Percentiles rank a stretch among this genome's conserved stretches.
phyloP scores from a whole-genome alignment of 148 eudicot species.

The Amaranthus cruentus region DNA sequence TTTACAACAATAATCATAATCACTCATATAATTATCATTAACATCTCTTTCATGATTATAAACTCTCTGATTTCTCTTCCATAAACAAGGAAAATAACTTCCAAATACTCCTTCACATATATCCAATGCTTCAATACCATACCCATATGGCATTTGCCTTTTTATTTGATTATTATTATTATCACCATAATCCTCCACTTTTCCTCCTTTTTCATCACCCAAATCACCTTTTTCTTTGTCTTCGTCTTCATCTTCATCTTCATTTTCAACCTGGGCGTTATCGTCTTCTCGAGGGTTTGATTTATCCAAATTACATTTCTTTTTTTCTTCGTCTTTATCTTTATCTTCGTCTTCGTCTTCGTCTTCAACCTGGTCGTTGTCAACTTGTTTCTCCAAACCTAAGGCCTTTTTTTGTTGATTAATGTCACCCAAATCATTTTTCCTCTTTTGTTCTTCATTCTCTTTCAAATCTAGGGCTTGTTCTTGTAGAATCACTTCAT shows the following conservation, averaged over 20 bases:
- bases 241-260: constrained; percentile 9
- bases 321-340: too few relatives aligned
- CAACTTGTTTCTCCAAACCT: too few relatives aligned
- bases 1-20: constrained; percentile 40
- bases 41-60: too few relatives aligned
- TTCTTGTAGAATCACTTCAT: too few relatives aligned
- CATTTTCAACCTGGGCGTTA: neutral
- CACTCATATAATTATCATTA: constrained; percentile 8
- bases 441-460: too few relatives aligned
- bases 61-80: constrained; percentile 27
- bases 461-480: too few relatives aligned
- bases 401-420: too few relatives aligned
- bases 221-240: constrained; percentile 9
- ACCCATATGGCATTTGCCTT: constrained; percentile 46
- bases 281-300: neutral
- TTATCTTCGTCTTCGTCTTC: too few relatives aligned
- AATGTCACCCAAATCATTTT: too few relatives aligned
- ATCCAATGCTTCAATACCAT: constrained; percentile 50
- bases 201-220: constrained; percentile 2
- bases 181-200: constrained; percentile 16
- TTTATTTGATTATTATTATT: constrained; percentile 12
- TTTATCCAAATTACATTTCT: too few relatives aligned
- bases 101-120: constrained; percentile 81
- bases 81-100: constrained; percentile 70
- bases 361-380: too few relatives aligned